These are phyloP conservation scores for Daldinia sp. DNA, from an alignment of 2,329 filamentous ascomycete genomes.

Conservation along the genomic window DNA sequence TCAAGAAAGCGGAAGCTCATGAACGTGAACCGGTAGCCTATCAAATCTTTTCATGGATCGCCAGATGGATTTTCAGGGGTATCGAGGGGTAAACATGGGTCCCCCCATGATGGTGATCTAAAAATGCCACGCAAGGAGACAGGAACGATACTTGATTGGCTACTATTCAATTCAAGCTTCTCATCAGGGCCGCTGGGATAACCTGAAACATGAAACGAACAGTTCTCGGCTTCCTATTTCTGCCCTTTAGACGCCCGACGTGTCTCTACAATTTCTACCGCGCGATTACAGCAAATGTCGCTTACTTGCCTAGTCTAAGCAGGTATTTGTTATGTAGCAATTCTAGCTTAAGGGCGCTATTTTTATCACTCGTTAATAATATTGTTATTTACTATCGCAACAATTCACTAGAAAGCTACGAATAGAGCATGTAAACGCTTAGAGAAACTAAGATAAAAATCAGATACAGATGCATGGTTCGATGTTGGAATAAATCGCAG, in stretches of 20 bases:
- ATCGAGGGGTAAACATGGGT: not conserved
- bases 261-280: constrained; percentile 34
- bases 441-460: too few species aligned
- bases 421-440: not conserved
- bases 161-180: constrained; percentile 8
- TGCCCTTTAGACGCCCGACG: constrained; percentile 26
- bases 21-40: constrained; percentile 7
- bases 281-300: constrained; percentile 30
- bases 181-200: constrained; percentile 9
- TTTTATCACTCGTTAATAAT: constrained; percentile 11
- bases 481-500: not conserved
- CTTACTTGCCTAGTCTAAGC: constrained; percentile 2
- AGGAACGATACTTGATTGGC: constrained; percentile 27
- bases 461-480: too few species aligned
- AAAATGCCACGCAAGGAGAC: constrained; percentile 21
- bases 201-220: constrained; percentile 36
- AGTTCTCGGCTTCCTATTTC: constrained; percentile 16
- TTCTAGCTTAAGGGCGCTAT: constrained; percentile 6
- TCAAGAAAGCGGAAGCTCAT: constrained; percentile 20
- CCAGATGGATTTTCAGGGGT: constrained; percentile 34
- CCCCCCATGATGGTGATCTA: constrained; percentile 22
- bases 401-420: not conserved
- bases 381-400: not conserved
- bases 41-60: constrained; percentile 1
- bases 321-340: not conserved